Conservation (phyloP, 768 basidiomycete genomes). For the Chiua virens region DNA sequence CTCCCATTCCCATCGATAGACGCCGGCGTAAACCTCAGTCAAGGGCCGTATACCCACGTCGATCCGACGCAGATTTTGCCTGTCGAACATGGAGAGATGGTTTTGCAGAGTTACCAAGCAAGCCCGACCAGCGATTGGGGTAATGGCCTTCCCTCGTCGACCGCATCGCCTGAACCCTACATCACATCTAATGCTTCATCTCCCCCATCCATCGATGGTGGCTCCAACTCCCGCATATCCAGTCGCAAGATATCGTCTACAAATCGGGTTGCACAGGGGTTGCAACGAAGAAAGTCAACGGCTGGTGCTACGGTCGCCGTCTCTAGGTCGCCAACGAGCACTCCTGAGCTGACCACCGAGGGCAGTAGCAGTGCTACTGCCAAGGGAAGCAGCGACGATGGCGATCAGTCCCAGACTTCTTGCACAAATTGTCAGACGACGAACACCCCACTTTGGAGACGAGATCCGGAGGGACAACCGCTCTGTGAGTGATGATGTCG, state of each 20-base stretch:
- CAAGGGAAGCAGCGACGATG: slow-evolving; percentile 58
- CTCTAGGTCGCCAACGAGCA: slow-evolving; percentile 60
- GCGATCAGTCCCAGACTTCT: slow-evolving; percentile 71
- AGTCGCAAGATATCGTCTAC: slow-evolving; percentile 65
- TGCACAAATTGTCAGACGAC: slow-evolving; percentile 97
- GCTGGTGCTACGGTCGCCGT: slow-evolving; percentile 23
- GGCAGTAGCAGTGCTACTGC: slow-evolving; percentile 29
- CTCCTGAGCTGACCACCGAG: slow-evolving; percentile 54
- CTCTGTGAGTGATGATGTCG: slow-evolving; percentile 57
- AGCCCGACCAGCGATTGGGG: slow-evolving; percentile 87
- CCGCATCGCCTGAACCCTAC: slow-evolving; percentile 75
- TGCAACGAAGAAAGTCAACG: slow-evolving; percentile 52
- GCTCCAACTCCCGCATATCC: slow-evolving; percentile 30
- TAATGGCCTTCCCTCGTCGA: slow-evolving; percentile 66
- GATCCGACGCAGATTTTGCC: slow-evolving; percentile 87
- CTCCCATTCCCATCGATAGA: slow-evolving; percentile 62
- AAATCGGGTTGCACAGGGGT: slow-evolving; percentile 59
- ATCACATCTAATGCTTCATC: slow-evolving; percentile 69
- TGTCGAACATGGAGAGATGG: slow-evolving; percentile 40
- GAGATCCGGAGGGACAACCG: slow-evolving; percentile 91
- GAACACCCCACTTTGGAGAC: slow-evolving; percentile 90
- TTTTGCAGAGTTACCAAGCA: slow-evolving; percentile 57
- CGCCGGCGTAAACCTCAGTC: slow-evolving; percentile 36
- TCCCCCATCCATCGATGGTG: slow-evolving; percentile 64
- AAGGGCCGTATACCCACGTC: slow-evolving; percentile 72